Evolutionary conservation across 148 eudicot genomes (phyloP).

Genomic region (Mesembryanthemum crystallinum): DNA sequence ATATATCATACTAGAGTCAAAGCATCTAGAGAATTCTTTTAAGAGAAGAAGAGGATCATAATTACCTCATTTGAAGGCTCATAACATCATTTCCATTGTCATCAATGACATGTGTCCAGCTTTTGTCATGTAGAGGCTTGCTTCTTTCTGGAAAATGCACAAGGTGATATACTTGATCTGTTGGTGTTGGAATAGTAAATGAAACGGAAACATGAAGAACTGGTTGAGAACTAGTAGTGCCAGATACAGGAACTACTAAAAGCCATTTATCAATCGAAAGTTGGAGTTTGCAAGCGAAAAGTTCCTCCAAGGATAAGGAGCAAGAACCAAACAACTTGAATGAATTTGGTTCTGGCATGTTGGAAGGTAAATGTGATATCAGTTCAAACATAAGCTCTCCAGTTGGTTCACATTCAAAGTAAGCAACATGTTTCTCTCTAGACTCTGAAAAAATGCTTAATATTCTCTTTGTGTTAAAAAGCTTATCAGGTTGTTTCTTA

Average conservation of each 20-base stretch:
- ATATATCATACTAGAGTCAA: background rate
- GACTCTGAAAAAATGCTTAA: constrained; percentile 62
- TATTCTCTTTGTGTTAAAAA: constrained; percentile 58
- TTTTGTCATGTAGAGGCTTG: constrained; percentile 40
- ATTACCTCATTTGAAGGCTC: constrained; percentile 81
- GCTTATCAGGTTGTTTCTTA: constrained; percentile 72
- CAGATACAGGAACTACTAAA: constrained; percentile 49
- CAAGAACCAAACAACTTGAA: constrained; percentile 54
- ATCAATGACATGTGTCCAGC: constrained; percentile 54
- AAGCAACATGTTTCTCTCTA: constrained; percentile 76
- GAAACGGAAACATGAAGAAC: constrained; percentile 69
- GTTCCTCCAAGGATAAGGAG: constrained; percentile 56
- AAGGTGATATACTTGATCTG: constrained; percentile 53
- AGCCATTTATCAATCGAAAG: constrained; percentile 81
- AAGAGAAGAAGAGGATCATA: background rate
- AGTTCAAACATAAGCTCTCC: constrained; percentile 72
- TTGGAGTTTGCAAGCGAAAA: constrained; percentile 38
- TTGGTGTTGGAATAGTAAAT: constrained; percentile 59
- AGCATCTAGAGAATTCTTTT: background rate
- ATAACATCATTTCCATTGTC: constrained; percentile 63
- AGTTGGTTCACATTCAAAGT: constrained; percentile 70
- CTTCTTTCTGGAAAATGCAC: constrained; percentile 40
- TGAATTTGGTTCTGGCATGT: constrained; percentile 40
- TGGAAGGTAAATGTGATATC: constrained; percentile 36
- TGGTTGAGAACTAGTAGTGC: constrained; percentile 36